Percentiles rank a stretch among this genome's conserved stretches.
Conservation (phyloP, 176 grass and related monocot genomes). For the Chrysopogon serrulatus region DNA sequence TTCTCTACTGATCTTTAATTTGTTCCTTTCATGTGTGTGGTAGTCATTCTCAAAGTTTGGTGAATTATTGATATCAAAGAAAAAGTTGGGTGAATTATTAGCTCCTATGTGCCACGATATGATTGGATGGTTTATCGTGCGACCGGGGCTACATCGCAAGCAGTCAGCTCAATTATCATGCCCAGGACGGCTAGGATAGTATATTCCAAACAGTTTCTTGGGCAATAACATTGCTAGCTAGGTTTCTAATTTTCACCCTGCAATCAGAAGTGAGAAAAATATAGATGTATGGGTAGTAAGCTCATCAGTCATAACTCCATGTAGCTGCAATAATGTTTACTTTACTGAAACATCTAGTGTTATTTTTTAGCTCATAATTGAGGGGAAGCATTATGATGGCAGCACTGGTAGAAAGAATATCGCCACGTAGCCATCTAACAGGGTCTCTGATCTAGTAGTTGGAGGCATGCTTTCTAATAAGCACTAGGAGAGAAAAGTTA, state of each 20-base stretch:
- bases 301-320: slow-evolving; percentile 1
- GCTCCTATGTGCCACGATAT: not conserved
- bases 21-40: not conserved
- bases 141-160: not conserved
- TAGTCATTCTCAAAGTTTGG: not conserved
- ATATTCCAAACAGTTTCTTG: not conserved
- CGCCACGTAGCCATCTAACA: not conserved
- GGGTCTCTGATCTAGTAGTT: not conserved
- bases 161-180: not conserved
- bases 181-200: not conserved
- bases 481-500: not conserved
- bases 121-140: not conserved
- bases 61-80: slow-evolving; percentile 18
- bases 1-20: not conserved
- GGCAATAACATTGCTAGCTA: not conserved
- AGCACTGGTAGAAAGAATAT: not conserved
- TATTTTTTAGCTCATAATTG: slow-evolving; percentile 32
- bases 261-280: not conserved
- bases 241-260: not conserved
- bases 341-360: not conserved
- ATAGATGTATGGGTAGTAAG: not conserved
- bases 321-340: not conserved
- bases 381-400: slow-evolving; percentile 7
- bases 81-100: slow-evolving; percentile 27
- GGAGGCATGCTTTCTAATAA: not conserved